Percentiles rank a stretch among this genome's conserved stretches.
These are phyloP conservation scores for Spathaspora sp. DNA, from an alignment of 805 yeast species.

Conservation along the genomic window DNA sequence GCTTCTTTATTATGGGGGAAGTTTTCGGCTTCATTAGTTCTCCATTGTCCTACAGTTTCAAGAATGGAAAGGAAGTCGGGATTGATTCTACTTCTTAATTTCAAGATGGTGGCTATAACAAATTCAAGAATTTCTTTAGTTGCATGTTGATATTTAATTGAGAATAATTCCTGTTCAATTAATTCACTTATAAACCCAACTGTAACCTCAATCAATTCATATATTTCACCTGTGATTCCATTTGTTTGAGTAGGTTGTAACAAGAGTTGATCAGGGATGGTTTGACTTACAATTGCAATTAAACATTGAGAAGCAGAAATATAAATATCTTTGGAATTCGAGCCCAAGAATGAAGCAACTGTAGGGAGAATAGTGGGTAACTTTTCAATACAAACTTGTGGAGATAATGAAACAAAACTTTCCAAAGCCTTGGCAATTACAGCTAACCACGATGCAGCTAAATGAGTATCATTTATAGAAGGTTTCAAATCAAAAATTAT, in stretches of 20 bases:
- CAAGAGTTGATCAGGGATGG: constrained; percentile 58
- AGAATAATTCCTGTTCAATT: constrained; percentile 53
- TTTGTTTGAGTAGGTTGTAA: constrained; percentile 43
- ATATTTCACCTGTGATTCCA: constrained; percentile 44
- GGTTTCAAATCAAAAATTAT: constrained; percentile 80
- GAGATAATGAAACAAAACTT: constrained; percentile 31
- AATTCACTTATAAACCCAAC: constrained; percentile 50
- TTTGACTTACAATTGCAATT: constrained; percentile 69
- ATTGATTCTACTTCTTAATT: constrained; percentile 60
- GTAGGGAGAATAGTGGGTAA: constrained; percentile 47
- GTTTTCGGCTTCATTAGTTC: constrained; percentile 70
- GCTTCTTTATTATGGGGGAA: constrained; percentile 70
- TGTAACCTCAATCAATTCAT: constrained; percentile 54
- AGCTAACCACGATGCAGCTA: constrained; percentile 94
- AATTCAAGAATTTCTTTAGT: constrained; percentile 72
- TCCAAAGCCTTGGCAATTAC: constrained; percentile 79
- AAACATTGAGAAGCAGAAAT: constrained; percentile 83
- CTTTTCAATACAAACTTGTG: constrained; percentile 47
- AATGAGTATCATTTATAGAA: constrained; percentile 72
- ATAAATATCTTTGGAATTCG: constrained; percentile 62
- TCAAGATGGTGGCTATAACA: constrained; percentile 56
- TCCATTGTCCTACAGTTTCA: constrained; percentile 77
- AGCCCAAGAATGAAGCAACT: constrained; percentile 61
- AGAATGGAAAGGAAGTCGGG: constrained; percentile 69
- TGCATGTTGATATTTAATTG: constrained; percentile 72